A percentile compares a stretch with the other conserved stretches of the same genome.
These are phyloP conservation scores for Dipteronia dyeriana DNA, from an alignment of 345 rosid species.

Conservation along the genomic window DNA sequence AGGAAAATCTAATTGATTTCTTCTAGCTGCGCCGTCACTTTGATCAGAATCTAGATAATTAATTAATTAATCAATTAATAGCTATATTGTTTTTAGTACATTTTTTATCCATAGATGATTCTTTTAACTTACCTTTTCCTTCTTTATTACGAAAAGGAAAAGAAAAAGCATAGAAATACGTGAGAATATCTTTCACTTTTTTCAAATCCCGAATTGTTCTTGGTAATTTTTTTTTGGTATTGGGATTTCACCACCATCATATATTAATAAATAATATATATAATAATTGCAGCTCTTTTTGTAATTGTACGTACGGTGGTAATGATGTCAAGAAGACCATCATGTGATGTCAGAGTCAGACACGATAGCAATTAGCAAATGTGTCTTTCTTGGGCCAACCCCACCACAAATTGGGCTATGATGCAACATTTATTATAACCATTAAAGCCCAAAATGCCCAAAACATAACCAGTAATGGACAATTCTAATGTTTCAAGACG, in stretches of 20 bases:
- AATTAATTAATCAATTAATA: neutral
- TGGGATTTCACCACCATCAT: slow-evolving; percentile 11
- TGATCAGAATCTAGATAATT: no score
- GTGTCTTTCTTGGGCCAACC: neutral
- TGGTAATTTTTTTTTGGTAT: neutral
- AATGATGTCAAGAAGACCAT: neutral
- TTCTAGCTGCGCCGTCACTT: no score
- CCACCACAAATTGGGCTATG: neutral
- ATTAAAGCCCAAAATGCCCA: neutral
- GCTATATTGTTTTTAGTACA: neutral
- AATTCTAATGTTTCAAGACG: no score
- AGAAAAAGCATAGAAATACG: slow-evolving; percentile 30
- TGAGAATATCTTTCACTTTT: slow-evolving; percentile 36
- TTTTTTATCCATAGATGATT: neutral
- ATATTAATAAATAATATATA: neutral
- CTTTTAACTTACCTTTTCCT: neutral
- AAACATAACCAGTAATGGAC: no score
- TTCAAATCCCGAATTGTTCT: slow-evolving; percentile 34
- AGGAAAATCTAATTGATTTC: neutral
- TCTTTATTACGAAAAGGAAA: slow-evolving; percentile 15
- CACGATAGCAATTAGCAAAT: neutral
- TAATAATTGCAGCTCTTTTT: neutral
- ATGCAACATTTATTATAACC: neutral
- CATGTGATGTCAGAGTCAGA: neutral
- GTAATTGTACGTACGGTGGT: neutral